phyloP scores from a whole-genome alignment of 371 early-diverging fungal genomes.

The Phascolomyces articulosus region DNA sequence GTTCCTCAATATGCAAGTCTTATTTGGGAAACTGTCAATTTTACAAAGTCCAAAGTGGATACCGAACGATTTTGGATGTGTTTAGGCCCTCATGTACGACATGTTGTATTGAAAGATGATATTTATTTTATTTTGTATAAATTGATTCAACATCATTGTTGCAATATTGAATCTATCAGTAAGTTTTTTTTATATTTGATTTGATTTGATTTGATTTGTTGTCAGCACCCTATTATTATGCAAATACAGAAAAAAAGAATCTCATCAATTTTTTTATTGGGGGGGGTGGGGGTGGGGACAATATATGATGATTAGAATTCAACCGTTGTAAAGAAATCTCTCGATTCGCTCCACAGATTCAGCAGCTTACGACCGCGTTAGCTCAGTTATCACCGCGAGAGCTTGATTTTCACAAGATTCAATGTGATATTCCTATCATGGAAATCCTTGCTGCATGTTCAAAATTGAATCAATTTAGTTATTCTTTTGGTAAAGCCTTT shows the following conservation, averaged over 20 bases:
- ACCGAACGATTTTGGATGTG: not conserved
- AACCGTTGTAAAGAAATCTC: not conserved
- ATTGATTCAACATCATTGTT: not conserved
- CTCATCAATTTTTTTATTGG: too few relatives aligned
- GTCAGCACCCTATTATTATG: too few relatives aligned
- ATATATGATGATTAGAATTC: not conserved
- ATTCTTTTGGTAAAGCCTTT: not conserved
- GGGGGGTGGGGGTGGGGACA: too few relatives aligned
- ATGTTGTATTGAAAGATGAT: not conserved
- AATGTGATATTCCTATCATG: not conserved
- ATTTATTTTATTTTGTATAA: not conserved
- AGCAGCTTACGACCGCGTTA: not conserved
- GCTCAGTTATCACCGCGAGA: not conserved
- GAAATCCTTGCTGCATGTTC: not conserved
- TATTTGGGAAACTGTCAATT: conserved; percentile 6
- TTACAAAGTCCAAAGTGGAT: not conserved
- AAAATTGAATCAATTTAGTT: not conserved
- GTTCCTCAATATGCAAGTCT: not conserved
- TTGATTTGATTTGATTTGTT: not conserved
- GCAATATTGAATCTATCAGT: conserved; percentile 1
- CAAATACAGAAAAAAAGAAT: too few relatives aligned
- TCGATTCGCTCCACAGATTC: not conserved
- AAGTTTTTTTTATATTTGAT: not conserved
- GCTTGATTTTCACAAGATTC: not conserved
- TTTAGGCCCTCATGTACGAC: not conserved